These are phyloP conservation scores for Pezicula neosporulosa DNA, from an alignment of 2,329 filamentous ascomycete species.

Conservation along the genomic window DNA sequence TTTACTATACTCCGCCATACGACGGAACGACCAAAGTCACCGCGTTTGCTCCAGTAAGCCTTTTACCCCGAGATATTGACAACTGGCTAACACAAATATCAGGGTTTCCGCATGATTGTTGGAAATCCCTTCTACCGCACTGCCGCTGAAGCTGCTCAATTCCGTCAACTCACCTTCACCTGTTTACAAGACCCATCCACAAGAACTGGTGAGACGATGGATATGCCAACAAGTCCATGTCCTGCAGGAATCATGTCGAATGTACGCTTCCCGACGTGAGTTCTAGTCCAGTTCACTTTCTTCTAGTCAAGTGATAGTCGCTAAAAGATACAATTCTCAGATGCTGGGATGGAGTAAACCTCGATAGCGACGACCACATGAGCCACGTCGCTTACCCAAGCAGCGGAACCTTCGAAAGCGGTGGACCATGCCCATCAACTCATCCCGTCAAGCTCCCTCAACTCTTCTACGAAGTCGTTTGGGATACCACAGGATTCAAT, in stretches of 20 bases:
- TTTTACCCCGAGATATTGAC: not conserved
- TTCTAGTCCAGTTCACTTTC: not conserved
- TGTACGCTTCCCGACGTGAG: conserved; percentile 24
- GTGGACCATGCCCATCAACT: conserved; percentile 15
- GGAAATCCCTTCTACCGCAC: conserved; percentile 34
- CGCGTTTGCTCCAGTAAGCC: conserved; percentile 33
- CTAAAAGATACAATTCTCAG: not conserved
- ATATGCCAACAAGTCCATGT: conserved; percentile 31
- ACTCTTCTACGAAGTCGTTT: conserved; percentile 46
- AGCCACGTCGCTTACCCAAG: conserved; percentile 22
- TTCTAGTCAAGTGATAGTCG: not conserved
- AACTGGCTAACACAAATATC: not conserved
- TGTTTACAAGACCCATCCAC: conserved; percentile 35
- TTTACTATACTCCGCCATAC: conserved; percentile 32
- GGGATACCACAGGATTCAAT: conserved; percentile 38
- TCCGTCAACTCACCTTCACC: conserved; percentile 40
- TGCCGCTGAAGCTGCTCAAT: conserved; percentile 31
- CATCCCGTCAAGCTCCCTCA: conserved; percentile 43
- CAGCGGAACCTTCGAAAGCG: conserved; percentile 11
- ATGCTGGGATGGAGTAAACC: conserved; percentile 23
- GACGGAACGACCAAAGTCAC: conserved; percentile 31
- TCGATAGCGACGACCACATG: conserved; percentile 17
- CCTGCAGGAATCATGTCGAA: conserved; percentile 28
- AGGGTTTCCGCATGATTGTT: conserved; percentile 43
- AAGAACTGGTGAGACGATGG: conserved; percentile 33